Evolutionary conservation across 768 basidiomycete species (phyloP), one percentile per base, ranked within the genome.

Genomic region (Boletus sensibilis): DNA sequence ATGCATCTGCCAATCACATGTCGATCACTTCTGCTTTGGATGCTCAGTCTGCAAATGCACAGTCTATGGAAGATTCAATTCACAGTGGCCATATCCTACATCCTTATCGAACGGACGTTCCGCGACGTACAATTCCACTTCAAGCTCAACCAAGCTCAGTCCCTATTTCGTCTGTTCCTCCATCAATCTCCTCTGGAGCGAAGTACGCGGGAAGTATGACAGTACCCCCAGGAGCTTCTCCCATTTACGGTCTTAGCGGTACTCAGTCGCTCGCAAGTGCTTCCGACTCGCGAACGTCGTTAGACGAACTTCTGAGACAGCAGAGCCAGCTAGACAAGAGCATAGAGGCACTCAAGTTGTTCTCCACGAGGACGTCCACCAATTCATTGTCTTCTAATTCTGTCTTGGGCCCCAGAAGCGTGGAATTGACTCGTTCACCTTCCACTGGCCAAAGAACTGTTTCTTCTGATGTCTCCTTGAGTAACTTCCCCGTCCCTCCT

Each of bases 401-500:
- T 18, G 77, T 76, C 60, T 20, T 11, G n/a, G 44, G 51, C 35
- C n/a, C 25, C n/a, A 43, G 41, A 42, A 43, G 50, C 27, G 43
- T 10, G 20, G 58, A 68, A 34, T 21, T 60, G 41, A 50, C 45
- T 46, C 70, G 62, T 50, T 73, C 55, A 33, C 54, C 45, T 60
- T 71, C 71, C 42, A 64, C 41, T 16, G 59, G 63, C 45, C 67
- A 65, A 38, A 66, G 59, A 49, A 69, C 69, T 12, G 21, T 66
- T 50, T 68, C 54, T 13, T 71, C 69, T 21, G 85, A 87, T n/a
- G 82, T 90, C 57, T 88, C 89, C 4, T 72, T 91, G 50, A 88
- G 87, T 60, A 75, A 77, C 42, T 90, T 90, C 72, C 88, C 88
- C 5, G 72, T 78, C 35, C 89, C 87, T 34, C 87, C 89, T 16